Evolutionary conservation across 306 rosid genomes (phyloP).

Genomic region (Glycine latifolia): DNA sequence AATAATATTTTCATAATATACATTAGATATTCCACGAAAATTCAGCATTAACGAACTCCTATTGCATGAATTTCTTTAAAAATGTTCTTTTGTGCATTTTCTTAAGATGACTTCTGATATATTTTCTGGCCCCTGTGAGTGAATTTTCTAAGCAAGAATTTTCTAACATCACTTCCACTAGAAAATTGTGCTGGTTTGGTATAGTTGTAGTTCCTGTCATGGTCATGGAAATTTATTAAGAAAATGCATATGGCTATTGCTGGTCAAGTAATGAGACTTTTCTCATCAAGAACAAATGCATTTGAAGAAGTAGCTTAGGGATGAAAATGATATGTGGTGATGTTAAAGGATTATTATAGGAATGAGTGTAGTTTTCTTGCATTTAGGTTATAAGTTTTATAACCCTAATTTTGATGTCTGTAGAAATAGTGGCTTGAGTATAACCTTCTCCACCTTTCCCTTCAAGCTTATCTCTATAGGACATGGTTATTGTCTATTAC

Average conservation of each 20-base stretch:
- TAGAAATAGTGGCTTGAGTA: constrained; percentile 12
- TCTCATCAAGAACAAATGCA: constrained; percentile 2
- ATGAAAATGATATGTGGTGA: not conserved
- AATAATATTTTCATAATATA: constrained; percentile 7
- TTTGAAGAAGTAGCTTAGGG: not conserved
- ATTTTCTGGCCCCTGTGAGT: not conserved
- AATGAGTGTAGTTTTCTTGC: not conserved
- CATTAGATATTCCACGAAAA: not conserved
- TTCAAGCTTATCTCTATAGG: constrained; percentile 6
- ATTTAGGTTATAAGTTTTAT: constrained; percentile 6
- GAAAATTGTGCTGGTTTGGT: constrained; percentile 17
- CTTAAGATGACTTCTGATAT: constrained; percentile 7
- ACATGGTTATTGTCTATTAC: constrained; percentile 12
- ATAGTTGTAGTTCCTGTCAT: not conserved
- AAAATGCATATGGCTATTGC: constrained; percentile 3
- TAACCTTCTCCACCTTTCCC: constrained; percentile 23
- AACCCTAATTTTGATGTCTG: not conserved
- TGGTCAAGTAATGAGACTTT: constrained; percentile 29
- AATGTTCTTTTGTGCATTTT: not conserved
- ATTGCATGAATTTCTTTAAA: constrained; percentile 4
- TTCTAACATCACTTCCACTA: not conserved
- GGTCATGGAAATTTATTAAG: constrained; percentile 4
- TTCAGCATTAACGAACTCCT: not conserved
- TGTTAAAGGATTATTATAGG: not conserved
- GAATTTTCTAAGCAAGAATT: not conserved